These are phyloP conservation scores for Penicillium sp. DNA, from an alignment of 2,329 filamentous ascomycete species.

Conservation along the genomic window DNA sequence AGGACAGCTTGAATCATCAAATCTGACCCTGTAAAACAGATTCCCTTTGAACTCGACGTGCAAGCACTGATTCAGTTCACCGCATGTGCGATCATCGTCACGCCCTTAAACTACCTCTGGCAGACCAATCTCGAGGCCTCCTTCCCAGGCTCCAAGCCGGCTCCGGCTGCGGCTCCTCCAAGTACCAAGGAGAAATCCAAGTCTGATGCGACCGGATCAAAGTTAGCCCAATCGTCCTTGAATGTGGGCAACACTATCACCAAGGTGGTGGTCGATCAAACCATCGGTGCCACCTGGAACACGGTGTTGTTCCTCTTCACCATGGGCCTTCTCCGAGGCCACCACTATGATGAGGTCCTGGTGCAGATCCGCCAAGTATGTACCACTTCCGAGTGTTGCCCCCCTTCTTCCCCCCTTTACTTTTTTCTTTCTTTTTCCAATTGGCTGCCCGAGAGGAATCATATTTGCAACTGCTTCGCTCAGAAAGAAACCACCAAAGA, in stretches of 20 bases:
- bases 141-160: slow-evolving; percentile 38
- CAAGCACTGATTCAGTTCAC: slow-evolving; percentile 51
- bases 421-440: not conserved
- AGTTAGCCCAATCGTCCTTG: not conserved
- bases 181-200: too few relatives aligned
- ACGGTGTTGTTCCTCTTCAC: slow-evolving; percentile 52
- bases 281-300: slow-evolving; percentile 51
- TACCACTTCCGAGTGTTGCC: not conserved
- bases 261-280: slow-evolving; percentile 56
- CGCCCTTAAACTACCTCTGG: slow-evolving; percentile 56
- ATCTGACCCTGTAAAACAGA: slow-evolving; percentile 18
- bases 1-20: too few relatives aligned
- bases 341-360: slow-evolving; percentile 27
- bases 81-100: slow-evolving; percentile 47
- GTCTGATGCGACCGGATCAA: too few relatives aligned
- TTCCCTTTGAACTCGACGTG: slow-evolving; percentile 44
- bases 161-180: not conserved
- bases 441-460: not conserved
- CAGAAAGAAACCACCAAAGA: not conserved
- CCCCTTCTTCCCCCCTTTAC: not conserved
- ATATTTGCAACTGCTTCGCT: not conserved
- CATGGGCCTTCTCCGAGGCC: slow-evolving; percentile 46
- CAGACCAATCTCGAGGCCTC: slow-evolving; percentile 50
- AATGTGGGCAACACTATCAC: slow-evolving; percentile 35
- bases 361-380: slow-evolving; percentile 31